Conservation (phyloP, 441 rosid species). For the Pelargonium citronellum region DNA sequence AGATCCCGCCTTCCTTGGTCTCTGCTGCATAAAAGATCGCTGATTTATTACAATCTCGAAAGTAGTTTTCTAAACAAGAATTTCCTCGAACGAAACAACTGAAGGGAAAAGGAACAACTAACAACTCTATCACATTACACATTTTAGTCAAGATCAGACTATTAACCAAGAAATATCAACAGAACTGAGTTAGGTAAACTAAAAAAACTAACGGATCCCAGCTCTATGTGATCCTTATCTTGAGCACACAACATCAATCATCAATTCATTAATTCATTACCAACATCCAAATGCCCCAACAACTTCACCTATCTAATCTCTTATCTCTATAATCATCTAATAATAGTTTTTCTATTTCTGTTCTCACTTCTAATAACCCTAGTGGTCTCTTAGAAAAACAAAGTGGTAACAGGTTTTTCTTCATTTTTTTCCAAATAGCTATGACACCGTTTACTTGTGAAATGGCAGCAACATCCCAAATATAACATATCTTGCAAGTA, state of each 20-base stretch:
- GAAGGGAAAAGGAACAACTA: not conserved
- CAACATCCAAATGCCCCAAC: not conserved
- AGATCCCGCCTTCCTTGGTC: slow-evolving; percentile 30
- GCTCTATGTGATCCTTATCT: no score
- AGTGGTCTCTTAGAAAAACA: not conserved
- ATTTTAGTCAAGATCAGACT: not conserved
- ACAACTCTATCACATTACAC: not conserved
- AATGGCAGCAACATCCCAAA: no score
- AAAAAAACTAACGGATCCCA: no score
- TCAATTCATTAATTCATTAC: not conserved
- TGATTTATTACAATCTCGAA: not conserved
- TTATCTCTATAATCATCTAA: not conserved
- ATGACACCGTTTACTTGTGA: no score
- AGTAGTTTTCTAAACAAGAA: not conserved
- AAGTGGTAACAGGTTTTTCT: not conserved
- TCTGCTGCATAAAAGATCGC: slow-evolving; percentile 26
- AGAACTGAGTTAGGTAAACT: no score
- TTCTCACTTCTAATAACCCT: not conserved
- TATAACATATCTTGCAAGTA: no score
- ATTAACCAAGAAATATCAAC: no score
- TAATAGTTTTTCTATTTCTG: not conserved
- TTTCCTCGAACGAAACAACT: not conserved
- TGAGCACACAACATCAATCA: no score
- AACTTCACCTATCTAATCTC: not conserved
- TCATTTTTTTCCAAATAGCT: not conserved